phyloP scores from a whole-genome alignment of 164 flowering plant species.

The Chimonanthus salicifolius region DNA sequence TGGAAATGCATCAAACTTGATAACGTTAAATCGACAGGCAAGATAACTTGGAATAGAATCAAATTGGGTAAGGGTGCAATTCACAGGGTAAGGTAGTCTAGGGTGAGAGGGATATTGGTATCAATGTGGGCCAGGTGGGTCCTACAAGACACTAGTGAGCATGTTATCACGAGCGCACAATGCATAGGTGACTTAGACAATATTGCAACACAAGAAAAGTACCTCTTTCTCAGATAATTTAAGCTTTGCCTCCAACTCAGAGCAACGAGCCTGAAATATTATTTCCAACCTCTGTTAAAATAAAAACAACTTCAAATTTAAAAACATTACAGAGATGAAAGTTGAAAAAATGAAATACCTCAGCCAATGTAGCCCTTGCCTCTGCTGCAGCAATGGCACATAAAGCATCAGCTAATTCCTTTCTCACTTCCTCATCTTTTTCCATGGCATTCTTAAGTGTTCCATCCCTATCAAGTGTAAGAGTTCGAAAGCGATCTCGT shows the following conservation, averaged over 20 bases:
- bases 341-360: slow-evolving; percentile 34
- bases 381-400: slow-evolving; percentile 61
- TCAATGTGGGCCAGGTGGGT: background rate
- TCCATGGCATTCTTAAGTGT: slow-evolving; percentile 53
- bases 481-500: slow-evolving; percentile 52
- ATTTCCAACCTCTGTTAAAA: background rate
- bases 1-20: too few species aligned
- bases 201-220: background rate
- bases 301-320: background rate
- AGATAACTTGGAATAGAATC: background rate
- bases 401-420: slow-evolving; percentile 57
- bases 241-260: slow-evolving; percentile 59
- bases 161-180: background rate
- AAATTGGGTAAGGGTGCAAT: too few species aligned
- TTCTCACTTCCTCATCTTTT: slow-evolving; percentile 69
- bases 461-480: slow-evolving; percentile 57
- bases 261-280: slow-evolving; percentile 47
- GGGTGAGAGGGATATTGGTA: too few species aligned
- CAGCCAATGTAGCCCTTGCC: slow-evolving; percentile 73
- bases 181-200: background rate
- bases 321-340: background rate
- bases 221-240: slow-evolving; percentile 28
- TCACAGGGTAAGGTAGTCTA: too few species aligned
- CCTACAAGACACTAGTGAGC: background rate
- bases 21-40: background rate